Evolutionary conservation across 2,329 filamentous ascomycete genomes (phyloP), one percentile per base, ranked within the genome.

Genomic region (Trichophyton simii): DNA sequence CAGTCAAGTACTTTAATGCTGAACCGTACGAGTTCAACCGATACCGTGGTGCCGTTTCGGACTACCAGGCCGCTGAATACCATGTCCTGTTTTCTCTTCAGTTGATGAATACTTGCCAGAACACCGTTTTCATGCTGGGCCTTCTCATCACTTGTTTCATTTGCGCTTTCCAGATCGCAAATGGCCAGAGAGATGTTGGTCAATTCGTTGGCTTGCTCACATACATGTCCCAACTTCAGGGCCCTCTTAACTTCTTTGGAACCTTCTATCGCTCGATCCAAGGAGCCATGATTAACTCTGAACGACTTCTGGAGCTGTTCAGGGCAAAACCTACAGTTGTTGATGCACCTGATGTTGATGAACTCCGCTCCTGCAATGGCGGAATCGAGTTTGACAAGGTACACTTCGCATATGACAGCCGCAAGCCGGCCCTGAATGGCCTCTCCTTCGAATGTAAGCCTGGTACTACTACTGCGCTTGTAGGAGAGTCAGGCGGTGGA

Each of bases 211-310:
- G 80, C 28, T 78, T 92, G 63, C 79, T 92, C 66, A 87, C 86
- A 3, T 92, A 91, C 71, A 84, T 92, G 73, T 84, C 84, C 18
- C 89, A 94, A 73, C 78, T 94, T 18, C 89, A 92, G 71, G 85
- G 85, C 0, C 89, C 89, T 0, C 79, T 92, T 63, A 91, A 92
- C 73, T 92, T 90, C 76, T 92, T 94, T 68, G 94, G 92, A 61
- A 94, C 91, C 0, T 97, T 97, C 72, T 99, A 97, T 74, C 84
- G 92, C 58, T 94, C 91, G 64, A 92, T 97, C 4, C 94, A 97
- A 75, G 94, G 91, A 67, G 89, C 92, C 60, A 89, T 99, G 87
- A 97, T 99, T 70, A 96, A 95, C 62, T 91, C 92, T 3, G 94
- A 99, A 78, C 86, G 94, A 18, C 86, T 99, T 72, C 78, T 99